Conservation (phyloP, 208 protist genomes). For the Angomonas desouzai region DNA sequence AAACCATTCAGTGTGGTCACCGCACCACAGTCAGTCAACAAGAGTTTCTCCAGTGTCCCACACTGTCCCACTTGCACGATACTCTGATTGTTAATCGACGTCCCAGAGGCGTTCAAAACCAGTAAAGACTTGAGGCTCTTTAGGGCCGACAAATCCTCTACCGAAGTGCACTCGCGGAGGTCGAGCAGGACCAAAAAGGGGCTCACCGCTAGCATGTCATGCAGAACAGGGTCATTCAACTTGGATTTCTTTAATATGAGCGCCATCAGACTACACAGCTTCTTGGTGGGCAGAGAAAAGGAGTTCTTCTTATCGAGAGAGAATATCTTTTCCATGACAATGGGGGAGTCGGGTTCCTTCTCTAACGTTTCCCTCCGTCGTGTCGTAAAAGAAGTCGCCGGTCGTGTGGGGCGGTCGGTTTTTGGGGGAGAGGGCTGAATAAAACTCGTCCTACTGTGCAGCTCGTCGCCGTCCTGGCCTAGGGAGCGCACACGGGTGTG, state of each 20-base stretch:
- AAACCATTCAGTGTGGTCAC: constrained; percentile 57
- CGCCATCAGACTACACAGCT: background rate
- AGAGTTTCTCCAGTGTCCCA: constrained; percentile 33
- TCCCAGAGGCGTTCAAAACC: constrained; percentile 26
- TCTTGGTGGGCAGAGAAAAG: background rate
- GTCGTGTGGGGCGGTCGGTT: background rate
- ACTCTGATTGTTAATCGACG: constrained; percentile 39
- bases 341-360: background rate
- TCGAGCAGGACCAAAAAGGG: constrained; percentile 29
- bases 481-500: background rate
- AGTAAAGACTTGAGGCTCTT: constrained; percentile 21
- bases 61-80: constrained; percentile 34
- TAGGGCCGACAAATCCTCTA: constrained; percentile 35
- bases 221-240: constrained; percentile 1
- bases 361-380: background rate
- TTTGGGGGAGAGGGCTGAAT: background rate
- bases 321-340: background rate
- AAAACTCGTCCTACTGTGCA: background rate
- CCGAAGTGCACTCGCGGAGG: constrained; percentile 37
- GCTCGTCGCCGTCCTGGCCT: background rate
- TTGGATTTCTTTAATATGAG: background rate
- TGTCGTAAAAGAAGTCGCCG: background rate
- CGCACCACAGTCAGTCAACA: constrained; percentile 40
- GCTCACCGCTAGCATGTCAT: constrained; percentile 5
- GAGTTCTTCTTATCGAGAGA: constrained; percentile 2